Percentiles rank a stretch among this genome's conserved stretches.
Evolutionary conservation across 352 stramenopile genomes (phyloP).

Genomic region (Peronospora farinosa): DNA sequence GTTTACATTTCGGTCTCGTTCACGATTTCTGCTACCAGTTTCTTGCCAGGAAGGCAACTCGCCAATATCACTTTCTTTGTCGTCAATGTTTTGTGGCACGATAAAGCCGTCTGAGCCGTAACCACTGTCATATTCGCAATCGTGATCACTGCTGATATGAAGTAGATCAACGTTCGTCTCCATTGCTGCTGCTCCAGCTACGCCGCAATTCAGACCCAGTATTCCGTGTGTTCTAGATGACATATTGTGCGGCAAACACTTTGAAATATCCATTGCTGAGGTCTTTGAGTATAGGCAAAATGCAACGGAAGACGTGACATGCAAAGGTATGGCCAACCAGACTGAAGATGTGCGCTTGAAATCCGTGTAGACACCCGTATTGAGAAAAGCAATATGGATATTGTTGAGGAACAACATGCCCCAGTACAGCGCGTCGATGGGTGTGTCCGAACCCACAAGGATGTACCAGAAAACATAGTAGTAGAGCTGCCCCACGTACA

Average conservation of each 20-base stretch:
- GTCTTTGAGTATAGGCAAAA: slow-evolving; percentile 54
- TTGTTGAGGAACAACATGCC: slow-evolving; percentile 82
- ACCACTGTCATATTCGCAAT: slow-evolving; percentile 12
- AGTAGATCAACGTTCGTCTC: slow-evolving; percentile 16
- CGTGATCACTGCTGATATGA: slow-evolving; percentile 14
- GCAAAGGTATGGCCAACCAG: slow-evolving; percentile 40
- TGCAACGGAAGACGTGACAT: slow-evolving; percentile 43
- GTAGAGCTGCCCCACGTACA: slow-evolving; percentile 83
- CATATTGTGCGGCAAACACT: slow-evolving; percentile 15
- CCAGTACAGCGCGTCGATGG: slow-evolving; percentile 79
- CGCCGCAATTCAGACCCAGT: slow-evolving; percentile 29
- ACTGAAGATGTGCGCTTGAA: slow-evolving; percentile 58
- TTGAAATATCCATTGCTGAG: slow-evolving; percentile 24
- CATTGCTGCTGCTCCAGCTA: slow-evolving; percentile 29
- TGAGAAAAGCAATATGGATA: slow-evolving; percentile 81
- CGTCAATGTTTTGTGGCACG: slow-evolving; percentile 18
- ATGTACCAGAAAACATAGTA: slow-evolving; percentile 89
- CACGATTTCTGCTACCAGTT: slow-evolving; percentile 25
- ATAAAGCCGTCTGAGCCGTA: slow-evolving; percentile 24
- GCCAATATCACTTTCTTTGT: slow-evolving; percentile 12
- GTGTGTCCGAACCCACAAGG: slow-evolving; percentile 69
- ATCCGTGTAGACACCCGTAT: slow-evolving; percentile 82
- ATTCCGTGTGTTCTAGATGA: slow-evolving; percentile 10
- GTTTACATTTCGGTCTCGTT: slow-evolving; percentile 24
- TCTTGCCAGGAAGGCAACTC: slow-evolving; percentile 27